Base-by-base conservation (phyloP, 116 monocot species). In the Zostera marina region DNA sequence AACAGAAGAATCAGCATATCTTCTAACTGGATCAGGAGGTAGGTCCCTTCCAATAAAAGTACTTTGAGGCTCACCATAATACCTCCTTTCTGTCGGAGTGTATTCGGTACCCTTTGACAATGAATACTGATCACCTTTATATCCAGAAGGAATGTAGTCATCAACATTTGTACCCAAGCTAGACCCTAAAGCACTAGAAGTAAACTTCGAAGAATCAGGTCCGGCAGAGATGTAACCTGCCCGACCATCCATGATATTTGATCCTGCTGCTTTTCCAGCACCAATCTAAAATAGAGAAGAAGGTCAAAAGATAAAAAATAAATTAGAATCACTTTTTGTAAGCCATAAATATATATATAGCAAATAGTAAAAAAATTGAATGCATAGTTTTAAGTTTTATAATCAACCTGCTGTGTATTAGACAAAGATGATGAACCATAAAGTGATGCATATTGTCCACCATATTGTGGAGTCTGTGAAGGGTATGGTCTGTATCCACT, bases 21-120 rank as follows among this genome's bases (percentile, higher is more conserved):
- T 70, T 61, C 92, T 70, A 57, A 68, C 64, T 63, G 70, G 45
- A 62, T 94, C 94, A 63, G 60, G 68, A 16, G 63, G 63, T 55
- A 85, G 62, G 13, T 93, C 93, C 55, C 88, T 88, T 45, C 81
- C 75, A 54, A 69, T 22, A 72, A 73, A 85, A 63, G 77, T 54
- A 65, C 63, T 41, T 62, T 72, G 82, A 70, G 59, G 71, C 16
- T 94, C 88, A 56, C 59, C 70, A 75, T 78, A 98, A 41, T 70
- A 69, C 74, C 85, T 78, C 57, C 81, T 82, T 21, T 89, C 90
- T 13, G 76, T 25, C 43, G 84, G 70, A 24, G 75, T 14, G 71
- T 77, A 85, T 71, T 85, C 81, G 59, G 73, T 47, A 53, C 42
- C 44, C 44, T 81, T 81, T 3, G 25, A 56, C 49, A 67, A 26